These are phyloP conservation scores for Solanum chacoense DNA, from an alignment of 305 asterid species.

Conservation along the genomic window DNA sequence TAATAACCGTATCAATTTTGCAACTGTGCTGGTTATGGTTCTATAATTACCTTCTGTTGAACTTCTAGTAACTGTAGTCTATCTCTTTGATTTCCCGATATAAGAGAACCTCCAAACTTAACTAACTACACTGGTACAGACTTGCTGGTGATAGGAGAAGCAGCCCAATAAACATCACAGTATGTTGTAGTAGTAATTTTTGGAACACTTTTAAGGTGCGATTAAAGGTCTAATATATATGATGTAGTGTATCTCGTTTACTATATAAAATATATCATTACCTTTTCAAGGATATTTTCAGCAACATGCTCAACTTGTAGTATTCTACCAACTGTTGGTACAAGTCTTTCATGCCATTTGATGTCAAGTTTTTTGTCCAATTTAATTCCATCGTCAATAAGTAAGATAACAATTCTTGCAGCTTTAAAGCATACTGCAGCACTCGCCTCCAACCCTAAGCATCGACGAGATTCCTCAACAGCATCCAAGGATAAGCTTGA, in stretches of 20 bases:
- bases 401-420: constrained; percentile 51
- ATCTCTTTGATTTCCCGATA: background rate
- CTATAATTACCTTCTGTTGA: background rate
- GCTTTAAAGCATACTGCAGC: constrained; percentile 55
- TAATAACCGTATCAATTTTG: background rate
- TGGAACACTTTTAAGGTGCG: rapidly evolving
- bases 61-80: background rate
- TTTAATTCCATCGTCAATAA: constrained; percentile 71
- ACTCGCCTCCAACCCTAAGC: constrained; percentile 50
- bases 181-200: background rate
- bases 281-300: constrained; percentile 66
- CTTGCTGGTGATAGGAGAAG: background rate
- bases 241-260: background rate
- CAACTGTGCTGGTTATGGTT: background rate
- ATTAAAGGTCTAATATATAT: background rate
- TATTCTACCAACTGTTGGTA: constrained; percentile 39
- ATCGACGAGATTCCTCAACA: constrained; percentile 48
- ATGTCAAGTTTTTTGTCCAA: constrained; percentile 51
- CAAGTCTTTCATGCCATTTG: constrained; percentile 55
- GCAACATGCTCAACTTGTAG: constrained; percentile 38
- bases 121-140: background rate
- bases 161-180: background rate
- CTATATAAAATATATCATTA: constrained; percentile 2
- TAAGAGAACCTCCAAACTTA: background rate
- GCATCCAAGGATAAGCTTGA: constrained; percentile 41